A percentile compares a stretch with the other conserved stretches of the same genome.
phyloP scores from a whole-genome alignment of 2,329 filamentous ascomycete genomes.

The Penicillium decumbens region DNA sequence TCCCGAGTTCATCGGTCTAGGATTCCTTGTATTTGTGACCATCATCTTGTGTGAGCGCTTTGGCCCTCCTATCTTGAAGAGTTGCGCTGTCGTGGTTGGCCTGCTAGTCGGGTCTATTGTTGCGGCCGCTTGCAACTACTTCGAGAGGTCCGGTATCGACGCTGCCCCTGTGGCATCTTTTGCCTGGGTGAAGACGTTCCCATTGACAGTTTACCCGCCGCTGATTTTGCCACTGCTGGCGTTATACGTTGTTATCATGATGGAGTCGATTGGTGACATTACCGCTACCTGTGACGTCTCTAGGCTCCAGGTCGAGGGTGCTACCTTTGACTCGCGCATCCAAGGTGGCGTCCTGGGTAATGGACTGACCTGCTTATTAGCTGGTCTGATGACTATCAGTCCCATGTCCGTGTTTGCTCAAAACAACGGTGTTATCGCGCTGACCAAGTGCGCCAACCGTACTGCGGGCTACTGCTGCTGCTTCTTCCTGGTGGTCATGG shows the following conservation, averaged over 20 bases:
- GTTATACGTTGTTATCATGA: constrained; percentile 59
- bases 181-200: constrained; percentile 66
- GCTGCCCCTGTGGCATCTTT: constrained; percentile 61
- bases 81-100: constrained; percentile 60
- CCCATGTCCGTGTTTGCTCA: constrained; percentile 66
- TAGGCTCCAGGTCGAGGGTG: constrained; percentile 59
- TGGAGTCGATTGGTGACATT: constrained; percentile 65
- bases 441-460: constrained; percentile 64
- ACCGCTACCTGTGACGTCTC: constrained; percentile 65
- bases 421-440: constrained; percentile 65
- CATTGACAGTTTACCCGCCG: constrained; percentile 60
- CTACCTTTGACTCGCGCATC: constrained; percentile 62
- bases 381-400: constrained; percentile 61
- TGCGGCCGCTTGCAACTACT: constrained; percentile 62
- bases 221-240: constrained; percentile 60
- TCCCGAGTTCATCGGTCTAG: constrained; percentile 62
- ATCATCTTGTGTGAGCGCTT: constrained; percentile 67
- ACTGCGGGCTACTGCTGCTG: constrained; percentile 64
- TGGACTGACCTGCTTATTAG: constrained; percentile 60
- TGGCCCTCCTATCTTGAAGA: constrained; percentile 66
- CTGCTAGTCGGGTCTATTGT: constrained; percentile 64
- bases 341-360: constrained; percentile 65
- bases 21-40: constrained; percentile 63
- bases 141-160: constrained; percentile 56
- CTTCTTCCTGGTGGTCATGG: constrained; percentile 64